Conservation (phyloP, 306 rosid species). For the Castanea mollissima region DNA sequence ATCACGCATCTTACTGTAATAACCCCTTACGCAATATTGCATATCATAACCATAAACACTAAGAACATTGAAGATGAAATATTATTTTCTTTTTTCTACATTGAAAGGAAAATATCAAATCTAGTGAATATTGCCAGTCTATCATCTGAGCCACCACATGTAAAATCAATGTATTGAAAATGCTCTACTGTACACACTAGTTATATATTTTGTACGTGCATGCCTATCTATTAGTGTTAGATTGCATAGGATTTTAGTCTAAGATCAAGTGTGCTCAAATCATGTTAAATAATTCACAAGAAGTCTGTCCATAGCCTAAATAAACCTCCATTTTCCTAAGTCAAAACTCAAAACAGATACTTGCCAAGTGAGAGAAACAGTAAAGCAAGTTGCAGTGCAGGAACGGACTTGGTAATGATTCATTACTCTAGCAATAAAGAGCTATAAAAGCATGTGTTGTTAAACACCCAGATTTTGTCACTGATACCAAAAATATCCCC, state of each 20-base stretch:
- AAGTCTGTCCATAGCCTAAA: neutral
- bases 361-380: neutral
- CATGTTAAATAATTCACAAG: neutral
- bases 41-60: neutral
- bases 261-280: neutral
- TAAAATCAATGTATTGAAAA: neutral
- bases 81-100: neutral
- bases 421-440: slow-evolving; percentile 59
- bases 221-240: neutral
- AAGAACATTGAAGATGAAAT: neutral
- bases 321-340: neutral
- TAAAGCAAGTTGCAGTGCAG: neutral
- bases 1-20: neutral
- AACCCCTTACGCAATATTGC: neutral
- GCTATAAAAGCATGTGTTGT: slow-evolving; percentile 73
- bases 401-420: slow-evolving; percentile 40
- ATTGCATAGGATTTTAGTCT: neutral
- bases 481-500: slow-evolving; percentile 90
- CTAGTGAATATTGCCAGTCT: neutral
- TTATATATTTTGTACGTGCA: neutral
- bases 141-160: neutral
- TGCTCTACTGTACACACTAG: neutral
- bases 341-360: neutral
- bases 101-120: neutral
- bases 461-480: slow-evolving; percentile 76